Evolutionary conservation across 2,329 filamentous ascomycete species (phyloP).

Genomic region (Phyllosticta ampelicida): DNA sequence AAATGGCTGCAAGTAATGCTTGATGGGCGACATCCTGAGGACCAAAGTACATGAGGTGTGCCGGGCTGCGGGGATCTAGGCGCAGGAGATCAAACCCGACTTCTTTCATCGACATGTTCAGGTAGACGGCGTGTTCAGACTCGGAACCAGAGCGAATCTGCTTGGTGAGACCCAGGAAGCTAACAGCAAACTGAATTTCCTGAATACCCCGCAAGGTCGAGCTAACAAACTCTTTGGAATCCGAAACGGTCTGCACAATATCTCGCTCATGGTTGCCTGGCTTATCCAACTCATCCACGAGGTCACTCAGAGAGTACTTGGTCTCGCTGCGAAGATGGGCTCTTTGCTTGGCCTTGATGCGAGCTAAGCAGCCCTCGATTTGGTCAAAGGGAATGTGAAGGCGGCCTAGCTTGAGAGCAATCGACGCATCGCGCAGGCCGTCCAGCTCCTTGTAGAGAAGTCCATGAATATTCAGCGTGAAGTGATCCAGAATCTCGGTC

Average conservation of each 20-base stretch:
- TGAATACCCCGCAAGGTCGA: slow-evolving; percentile 88
- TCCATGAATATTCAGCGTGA: slow-evolving; percentile 82
- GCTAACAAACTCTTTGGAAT: slow-evolving; percentile 84
- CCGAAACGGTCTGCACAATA: slow-evolving; percentile 73
- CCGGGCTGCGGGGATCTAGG: slow-evolving; percentile 82
- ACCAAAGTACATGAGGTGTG: slow-evolving; percentile 97
- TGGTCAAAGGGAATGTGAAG: slow-evolving; percentile 89
- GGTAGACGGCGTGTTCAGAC: slow-evolving; percentile 54
- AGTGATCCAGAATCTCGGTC: slow-evolving; percentile 78
- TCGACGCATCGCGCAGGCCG: slow-evolving; percentile 78
- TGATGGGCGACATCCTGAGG: slow-evolving; percentile 89
- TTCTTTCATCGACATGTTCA: slow-evolving; percentile 93
- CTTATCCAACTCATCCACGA: slow-evolving; percentile 63
- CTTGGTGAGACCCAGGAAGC: slow-evolving; percentile 79
- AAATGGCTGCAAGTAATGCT: slow-evolving; percentile 81
- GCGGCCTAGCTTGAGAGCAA: slow-evolving; percentile 82
- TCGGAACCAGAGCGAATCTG: slow-evolving; percentile 59
- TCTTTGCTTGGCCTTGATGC: slow-evolving; percentile 39
- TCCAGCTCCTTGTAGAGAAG: slow-evolving; percentile 76
- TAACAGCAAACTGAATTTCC: slow-evolving; percentile 90
- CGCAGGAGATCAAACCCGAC: slow-evolving; percentile 87
- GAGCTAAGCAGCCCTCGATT: slow-evolving; percentile 51
- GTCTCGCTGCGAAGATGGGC: slow-evolving; percentile 13
- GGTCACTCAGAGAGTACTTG: slow-evolving; percentile 57
- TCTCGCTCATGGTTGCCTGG: slow-evolving; percentile 57